These are phyloP conservation scores for Angophora floribunda DNA, from an alignment of 345 rosid genomes.

Conservation along the genomic window DNA sequence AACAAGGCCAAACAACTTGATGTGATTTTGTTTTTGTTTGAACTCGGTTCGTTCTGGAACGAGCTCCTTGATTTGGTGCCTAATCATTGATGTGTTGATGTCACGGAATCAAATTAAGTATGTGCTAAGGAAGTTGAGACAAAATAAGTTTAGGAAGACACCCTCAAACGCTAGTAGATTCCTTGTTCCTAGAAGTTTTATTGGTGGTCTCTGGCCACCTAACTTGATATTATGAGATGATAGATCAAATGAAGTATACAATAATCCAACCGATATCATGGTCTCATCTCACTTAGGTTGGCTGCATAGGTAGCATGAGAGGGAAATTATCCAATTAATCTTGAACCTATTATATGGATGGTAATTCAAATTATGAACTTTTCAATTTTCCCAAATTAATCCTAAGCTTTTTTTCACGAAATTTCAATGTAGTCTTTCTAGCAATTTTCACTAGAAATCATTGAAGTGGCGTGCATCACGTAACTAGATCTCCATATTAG, in stretches of 20 bases:
- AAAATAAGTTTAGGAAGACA: background rate
- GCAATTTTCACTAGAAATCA: background rate
- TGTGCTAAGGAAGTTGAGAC: background rate
- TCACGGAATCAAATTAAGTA: background rate
- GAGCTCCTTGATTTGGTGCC: background rate
- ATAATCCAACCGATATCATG: background rate
- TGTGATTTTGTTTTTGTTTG: background rate
- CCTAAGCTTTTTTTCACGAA: accelerated
- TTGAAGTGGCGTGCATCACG: accelerated
- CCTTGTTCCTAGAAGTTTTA: background rate
- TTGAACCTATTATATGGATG: background rate
- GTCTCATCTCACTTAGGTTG: background rate
- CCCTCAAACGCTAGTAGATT: background rate
- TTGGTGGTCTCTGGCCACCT: background rate
- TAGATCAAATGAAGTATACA: background rate
- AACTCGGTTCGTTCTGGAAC: background rate
- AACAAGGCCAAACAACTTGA: background rate
- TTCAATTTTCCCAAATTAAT: background rate
- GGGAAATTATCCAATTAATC: background rate
- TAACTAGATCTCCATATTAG: background rate
- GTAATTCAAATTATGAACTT: background rate
- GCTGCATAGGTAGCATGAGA: background rate
- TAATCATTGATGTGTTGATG: background rate
- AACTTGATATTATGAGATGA: background rate
- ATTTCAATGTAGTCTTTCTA: background rate